Evolutionary conservation across 208 protist species (phyloP), one percentile per base, ranked within the genome.

Genomic region (Acanthamoeba sp.): DNA sequence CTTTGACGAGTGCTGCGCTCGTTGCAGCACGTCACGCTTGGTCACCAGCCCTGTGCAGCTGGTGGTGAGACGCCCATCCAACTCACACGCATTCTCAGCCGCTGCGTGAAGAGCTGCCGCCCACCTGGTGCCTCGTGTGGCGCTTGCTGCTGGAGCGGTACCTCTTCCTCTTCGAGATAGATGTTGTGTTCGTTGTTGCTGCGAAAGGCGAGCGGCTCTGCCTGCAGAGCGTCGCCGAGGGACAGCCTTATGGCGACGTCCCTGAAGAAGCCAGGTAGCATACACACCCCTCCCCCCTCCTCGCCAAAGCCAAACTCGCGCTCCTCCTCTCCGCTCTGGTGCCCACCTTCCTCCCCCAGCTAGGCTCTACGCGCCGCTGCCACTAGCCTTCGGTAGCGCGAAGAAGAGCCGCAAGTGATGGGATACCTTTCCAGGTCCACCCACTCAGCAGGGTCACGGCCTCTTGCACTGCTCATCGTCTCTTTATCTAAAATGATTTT

Each of bases 161-260:
- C 6, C 45, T 48, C n/a, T 73, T 50, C 50, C 2, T 73, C 52
- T 69, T 91, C 85, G 2, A 91, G 34, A 32, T 91, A 91, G n/a
- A 91, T 40, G 55, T 91, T 91, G 85, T 91, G 85, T 12, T 62
- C 34, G 85, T 91, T 91, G 57, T 91, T 50, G 38, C 85, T 91
- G 18, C 40, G 50, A 50, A 45, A 69, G 29, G 85, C 85, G 2
- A 27, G 27, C 3, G 52, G 52, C n/a, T 73, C 36, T 2, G 40
- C 85, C 27, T 27, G 10, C 57, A 91, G 24, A 1, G 40, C 85
- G 34, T 91, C 85, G 7, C n/a, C 85, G 50, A 71, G 45, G 59
- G 52, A 55, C 9, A 45, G 10, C 50, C 34, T 12, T 27, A 91
- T 71, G 85, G 52, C 57, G 36, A 45, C 85, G 12, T 62, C 29